Percentiles rank a stretch among this genome's conserved stretches.
These are phyloP conservation scores for Yamadazyma blattariae DNA, from an alignment of 1,139 yeast species.

Conservation along the genomic window DNA sequence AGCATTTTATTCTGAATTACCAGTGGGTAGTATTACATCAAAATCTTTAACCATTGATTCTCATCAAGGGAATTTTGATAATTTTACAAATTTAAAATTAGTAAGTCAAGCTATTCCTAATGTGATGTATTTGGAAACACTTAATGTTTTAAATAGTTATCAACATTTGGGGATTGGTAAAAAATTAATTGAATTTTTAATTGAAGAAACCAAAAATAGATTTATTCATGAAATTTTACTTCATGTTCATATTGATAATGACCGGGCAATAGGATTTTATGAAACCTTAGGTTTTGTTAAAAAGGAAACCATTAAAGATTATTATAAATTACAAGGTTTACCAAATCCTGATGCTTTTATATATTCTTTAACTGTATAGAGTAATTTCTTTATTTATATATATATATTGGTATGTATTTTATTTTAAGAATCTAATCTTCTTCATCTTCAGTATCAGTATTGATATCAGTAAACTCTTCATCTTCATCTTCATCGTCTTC, in stretches of 20 bases:
- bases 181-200: slow-evolving; percentile 51
- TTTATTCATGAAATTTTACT: slow-evolving; percentile 57
- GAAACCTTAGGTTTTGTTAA: slow-evolving; percentile 48
- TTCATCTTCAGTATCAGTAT: slow-evolving; percentile 55
- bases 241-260: slow-evolving; percentile 55
- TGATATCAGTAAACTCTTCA: slow-evolving; percentile 45
- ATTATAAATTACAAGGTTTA: slow-evolving; percentile 50
- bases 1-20: slow-evolving; percentile 61
- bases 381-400: background rate
- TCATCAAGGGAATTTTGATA: slow-evolving; percentile 24
- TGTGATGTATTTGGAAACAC: slow-evolving; percentile 60
- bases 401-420: background rate
- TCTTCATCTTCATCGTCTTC: slow-evolving; percentile 36
- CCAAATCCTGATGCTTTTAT: slow-evolving; percentile 45
- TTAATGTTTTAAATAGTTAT: slow-evolving; percentile 66
- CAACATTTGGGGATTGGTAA: slow-evolving; percentile 61
- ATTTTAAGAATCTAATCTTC: slow-evolving; percentile 22
- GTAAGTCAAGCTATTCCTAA: slow-evolving; percentile 40
- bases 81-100: slow-evolving; percentile 18
- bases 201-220: slow-evolving; percentile 49
- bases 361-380: slow-evolving; percentile 19
- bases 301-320: slow-evolving; percentile 39
- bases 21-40: slow-evolving; percentile 70
- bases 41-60: slow-evolving; percentile 34
- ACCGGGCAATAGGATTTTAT: slow-evolving; percentile 54